Base-by-base conservation (phyloP, 306 rosid species). In the Hylodesmum podocarpum region DNA sequence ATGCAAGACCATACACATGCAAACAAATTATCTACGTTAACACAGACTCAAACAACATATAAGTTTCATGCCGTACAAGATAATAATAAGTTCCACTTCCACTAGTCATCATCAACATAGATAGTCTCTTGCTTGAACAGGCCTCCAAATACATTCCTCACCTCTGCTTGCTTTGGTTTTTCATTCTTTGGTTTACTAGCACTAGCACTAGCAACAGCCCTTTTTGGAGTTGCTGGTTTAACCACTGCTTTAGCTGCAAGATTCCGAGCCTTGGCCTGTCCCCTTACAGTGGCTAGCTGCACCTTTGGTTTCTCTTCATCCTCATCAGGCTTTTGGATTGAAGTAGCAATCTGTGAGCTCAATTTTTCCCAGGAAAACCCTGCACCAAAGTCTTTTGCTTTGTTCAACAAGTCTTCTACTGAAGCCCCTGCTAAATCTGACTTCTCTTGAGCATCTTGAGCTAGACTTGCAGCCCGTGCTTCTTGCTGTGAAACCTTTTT, bases 81-180 rank as follows among this genome's bases (percentile, higher is more conserved):
- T 54, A 22, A n/a, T 2, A 6, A 36, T 44, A 68, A 49, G 18
- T 33, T 76, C 62, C 59, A n/a, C 83, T 49, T 64, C 75, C 63
- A 31, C 90, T 90, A 96, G 21, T 92, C 99, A 51, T 96, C 99
- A 21, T 92, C 99, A 59, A 92, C 78, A 58, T 92, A 96, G 71
- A 96, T 79, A 58, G 99, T 96, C 88, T 96, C 98, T 87, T 96
- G 97, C 77, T 86, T 76, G 83, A 92, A 96, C 75, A 96, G 74
- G 39, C 99, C 99, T 27, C 99, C 99, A 77, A 92, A 91, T 67
- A 92, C 89, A 34, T 86, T 92, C 94, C 96, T 91, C 47, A 92
- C 95, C 55, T 86, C 76, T 29, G 21, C 75, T 28, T 25, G 33
- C 76, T 87, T 89, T 12, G 85, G 72, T 51, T 75, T 82, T 28